Percentiles rank a stretch among this genome's conserved stretches.
Evolutionary conservation across 106 monocot genomes (phyloP).

Genomic region (Allium fistulosum): DNA sequence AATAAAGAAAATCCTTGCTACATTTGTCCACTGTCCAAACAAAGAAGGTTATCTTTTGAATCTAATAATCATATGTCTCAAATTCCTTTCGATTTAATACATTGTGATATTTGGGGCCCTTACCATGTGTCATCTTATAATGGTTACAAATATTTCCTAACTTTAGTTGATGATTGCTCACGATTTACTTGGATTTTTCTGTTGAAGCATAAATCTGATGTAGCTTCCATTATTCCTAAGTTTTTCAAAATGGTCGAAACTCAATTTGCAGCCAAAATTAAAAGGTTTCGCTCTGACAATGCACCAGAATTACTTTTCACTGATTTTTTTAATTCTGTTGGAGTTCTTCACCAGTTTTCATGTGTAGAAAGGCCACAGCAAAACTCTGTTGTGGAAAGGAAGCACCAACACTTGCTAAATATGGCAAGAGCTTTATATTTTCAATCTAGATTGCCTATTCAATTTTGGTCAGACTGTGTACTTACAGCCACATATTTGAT

Average conservation of each 20-base stretch:
- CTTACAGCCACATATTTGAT: not conserved
- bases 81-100: not conserved
- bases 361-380: not conserved
- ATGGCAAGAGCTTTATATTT: not conserved
- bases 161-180: constrained; percentile 3
- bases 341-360: not conserved
- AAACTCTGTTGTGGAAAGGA: not conserved
- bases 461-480: not conserved
- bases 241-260: not conserved
- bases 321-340: not conserved
- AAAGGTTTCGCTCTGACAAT: not conserved
- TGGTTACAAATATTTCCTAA: constrained; percentile 2
- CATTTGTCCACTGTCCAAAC: not conserved
- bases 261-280: not conserved
- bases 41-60: not conserved
- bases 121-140: not conserved
- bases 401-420: not conserved
- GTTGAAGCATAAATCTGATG: not conserved
- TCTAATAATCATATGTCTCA: not conserved
- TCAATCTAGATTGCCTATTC: not conserved
- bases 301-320: not conserved
- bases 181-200: constrained; percentile 3
- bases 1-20: not conserved
- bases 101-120: not conserved
- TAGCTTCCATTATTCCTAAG: not conserved